Percentiles rank a stretch among this genome's conserved stretches.
phyloP scores from a whole-genome alignment of 352 stramenopile species.

The Globisporangium barbulae region DNA sequence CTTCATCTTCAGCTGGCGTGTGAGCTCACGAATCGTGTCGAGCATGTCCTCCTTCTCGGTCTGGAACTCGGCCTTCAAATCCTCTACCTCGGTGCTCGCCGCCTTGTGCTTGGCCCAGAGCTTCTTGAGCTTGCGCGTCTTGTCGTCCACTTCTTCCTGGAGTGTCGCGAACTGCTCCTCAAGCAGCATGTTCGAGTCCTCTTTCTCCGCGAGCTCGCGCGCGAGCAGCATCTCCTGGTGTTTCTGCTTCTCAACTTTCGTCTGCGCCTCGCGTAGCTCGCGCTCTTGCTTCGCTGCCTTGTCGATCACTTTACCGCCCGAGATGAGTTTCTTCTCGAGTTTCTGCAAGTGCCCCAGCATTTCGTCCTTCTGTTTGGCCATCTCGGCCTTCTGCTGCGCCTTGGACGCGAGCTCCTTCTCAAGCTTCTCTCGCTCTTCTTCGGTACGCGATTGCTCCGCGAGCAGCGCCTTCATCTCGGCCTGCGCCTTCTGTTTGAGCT shows the following conservation, averaged over 20 bases:
- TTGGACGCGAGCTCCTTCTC: constrained; percentile 85
- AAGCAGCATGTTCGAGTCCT: constrained; percentile 91
- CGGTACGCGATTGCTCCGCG: constrained; percentile 81
- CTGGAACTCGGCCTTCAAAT: constrained; percentile 93
- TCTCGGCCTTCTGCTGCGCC: constrained; percentile 71
- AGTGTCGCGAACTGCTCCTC: constrained; percentile 90
- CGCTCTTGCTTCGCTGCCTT: constrained; percentile 93
- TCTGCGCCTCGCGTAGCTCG: constrained; percentile 87
- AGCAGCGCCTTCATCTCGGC: constrained; percentile 82
- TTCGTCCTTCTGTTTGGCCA: constrained; percentile 86
- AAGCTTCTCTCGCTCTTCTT: constrained; percentile 86
- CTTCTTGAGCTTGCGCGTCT: constrained; percentile 96
- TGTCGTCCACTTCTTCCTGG: constrained; percentile 91
- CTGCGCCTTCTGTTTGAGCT: constrained; percentile 68
- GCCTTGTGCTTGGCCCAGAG: constrained; percentile 93
- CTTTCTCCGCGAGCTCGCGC: constrained; percentile 90
- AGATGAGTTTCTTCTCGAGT: constrained; percentile 81
- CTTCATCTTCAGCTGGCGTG: constrained; percentile 94
- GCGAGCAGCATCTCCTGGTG: constrained; percentile 80
- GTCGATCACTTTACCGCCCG: constrained; percentile 93
- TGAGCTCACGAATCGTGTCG: constrained; percentile 93
- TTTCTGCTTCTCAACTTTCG: constrained; percentile 85
- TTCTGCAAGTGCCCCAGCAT: constrained; percentile 89
- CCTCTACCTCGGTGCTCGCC: constrained; percentile 87
- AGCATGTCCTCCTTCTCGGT: constrained; percentile 94